Evolutionary conservation across 805 yeast species (phyloP), one percentile per base, ranked within the genome.

Genomic region (Sungouiozyma ichnusensis): DNA sequence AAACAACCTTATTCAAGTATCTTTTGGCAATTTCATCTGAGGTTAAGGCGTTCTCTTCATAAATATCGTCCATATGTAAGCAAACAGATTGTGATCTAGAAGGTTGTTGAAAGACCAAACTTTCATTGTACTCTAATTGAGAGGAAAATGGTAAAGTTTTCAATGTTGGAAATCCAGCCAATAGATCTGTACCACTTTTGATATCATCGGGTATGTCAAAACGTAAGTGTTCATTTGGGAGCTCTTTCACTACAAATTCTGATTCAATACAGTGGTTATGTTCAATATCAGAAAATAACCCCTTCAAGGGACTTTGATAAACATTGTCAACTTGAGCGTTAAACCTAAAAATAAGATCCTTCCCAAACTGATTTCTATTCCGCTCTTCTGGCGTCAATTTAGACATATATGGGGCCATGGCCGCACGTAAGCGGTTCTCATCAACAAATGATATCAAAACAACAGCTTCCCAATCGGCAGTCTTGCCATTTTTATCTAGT

Each of bases 391-490:
- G 74, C 1, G 79, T 67, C 43, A 92, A 66, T 46, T 70, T 72
- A 1, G 65, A 54, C 44, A 85, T 83, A 35, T 71, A 63, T 2
- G 94, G 85, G 38, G 64, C 68, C 74, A 92, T 74, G 1, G 90
- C 90, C 3, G 71, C 77, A 27, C 81, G 65, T 43, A 92, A 71
- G 46, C 92, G 72, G 24, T 74, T 63, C 54, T 83, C 86, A 50
- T 92, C 97, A 37, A 92, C 97, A 69, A 92, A 92, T 4, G 94
- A 80, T 44, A 92, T 73, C 53, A 85, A 73, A 5, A 92, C 95
- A 43, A 92, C 96, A 9, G 97, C 97, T 66, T 92, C 97, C 98
- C 98, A 92, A 39, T 86, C 81, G 2, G 92, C 94, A 42, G 87
- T 85, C 60, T 92, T 92, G 36, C 97, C 98, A 58, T 92, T 92